Evolutionary conservation across 2,329 filamentous ascomycete genomes (phyloP), one percentile per base, ranked within the genome.

Genomic region (Penicillium sp.): DNA sequence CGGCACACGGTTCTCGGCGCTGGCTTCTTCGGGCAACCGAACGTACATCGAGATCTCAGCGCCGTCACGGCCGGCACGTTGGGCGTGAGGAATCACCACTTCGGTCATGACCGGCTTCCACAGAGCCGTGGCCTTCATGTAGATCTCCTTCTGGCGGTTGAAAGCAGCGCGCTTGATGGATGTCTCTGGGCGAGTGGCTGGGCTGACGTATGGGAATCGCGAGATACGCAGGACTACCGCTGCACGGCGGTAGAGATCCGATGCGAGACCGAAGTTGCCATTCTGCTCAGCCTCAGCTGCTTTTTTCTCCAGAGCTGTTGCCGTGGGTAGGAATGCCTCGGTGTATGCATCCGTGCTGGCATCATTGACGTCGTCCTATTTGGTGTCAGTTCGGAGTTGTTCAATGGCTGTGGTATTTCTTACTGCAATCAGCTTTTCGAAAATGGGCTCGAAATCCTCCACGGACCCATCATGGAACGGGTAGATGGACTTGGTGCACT

Each of bases 161-260:
- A 87, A 91, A 1, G 87, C 87, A 27, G 79, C 69, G 60, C 83
- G 81, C 71, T 91, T 86, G 45, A 72, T 67, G 1, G 71, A 67
- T 42, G 58, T 62, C 39, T 64, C 60, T 5, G 58, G 52, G 1
- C 49, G 51, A 6, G 59, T 61, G 21, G 52, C 47, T n/a, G 63
- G 66, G 46, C 67, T 64, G 8, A 72, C 68, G 56, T 72, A 72
- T 3, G 89, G 88, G 66, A 92, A 91, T 14, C 89, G 81, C 0
- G 86, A 81, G 61, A 92, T 91, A 49, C 89, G 82, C 71, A 89
- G 87, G n/a, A 91, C 79, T 24, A 86, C 85, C 21, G 87, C 88
- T 5, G 86, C 86, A 21, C 88, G 84, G n/a, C 90, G 79, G 70
- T 86, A 90, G 16, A 88, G 77, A 34, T 82, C 81, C 4, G 81